Evolutionary conservation across 1,139 yeast genomes (phyloP).

Genomic region (Pneumocystis canis): DNA sequence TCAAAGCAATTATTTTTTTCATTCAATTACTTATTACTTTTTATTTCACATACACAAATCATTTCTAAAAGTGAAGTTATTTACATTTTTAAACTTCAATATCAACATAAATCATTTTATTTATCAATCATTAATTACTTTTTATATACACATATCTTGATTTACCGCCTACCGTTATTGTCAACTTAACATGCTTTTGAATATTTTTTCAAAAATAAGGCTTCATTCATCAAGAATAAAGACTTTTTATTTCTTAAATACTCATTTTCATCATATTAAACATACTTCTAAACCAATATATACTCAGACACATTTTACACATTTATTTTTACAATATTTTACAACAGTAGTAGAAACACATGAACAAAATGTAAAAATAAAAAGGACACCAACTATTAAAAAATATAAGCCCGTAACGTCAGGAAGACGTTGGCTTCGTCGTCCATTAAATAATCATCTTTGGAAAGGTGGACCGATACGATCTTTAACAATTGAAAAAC

Average conservation of each 20-base stretch:
- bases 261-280: not conserved
- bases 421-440: conserved; percentile 56
- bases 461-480: conserved; percentile 73
- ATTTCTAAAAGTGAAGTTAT: not conserved
- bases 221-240: not conserved
- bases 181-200: not conserved
- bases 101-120: not conserved
- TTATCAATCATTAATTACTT: not conserved
- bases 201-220: not conserved
- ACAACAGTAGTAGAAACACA: not conserved
- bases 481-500: conserved; percentile 60
- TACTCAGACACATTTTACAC: not conserved
- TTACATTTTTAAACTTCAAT: not conserved
- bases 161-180: no score
- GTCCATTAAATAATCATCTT: conserved; percentile 75
- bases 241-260: not conserved
- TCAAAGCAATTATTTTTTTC: not conserved
- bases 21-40: not conserved
- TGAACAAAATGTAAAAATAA: not conserved
- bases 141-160: not conserved
- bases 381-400: conserved; percentile 11
- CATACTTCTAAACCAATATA: not conserved
- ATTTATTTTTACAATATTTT: not conserved
- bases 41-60: not conserved
- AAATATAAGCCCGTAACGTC: conserved; percentile 17